phyloP scores from a whole-genome alignment of 441 rosid genomes.

The Daphne laureola region DNA sequence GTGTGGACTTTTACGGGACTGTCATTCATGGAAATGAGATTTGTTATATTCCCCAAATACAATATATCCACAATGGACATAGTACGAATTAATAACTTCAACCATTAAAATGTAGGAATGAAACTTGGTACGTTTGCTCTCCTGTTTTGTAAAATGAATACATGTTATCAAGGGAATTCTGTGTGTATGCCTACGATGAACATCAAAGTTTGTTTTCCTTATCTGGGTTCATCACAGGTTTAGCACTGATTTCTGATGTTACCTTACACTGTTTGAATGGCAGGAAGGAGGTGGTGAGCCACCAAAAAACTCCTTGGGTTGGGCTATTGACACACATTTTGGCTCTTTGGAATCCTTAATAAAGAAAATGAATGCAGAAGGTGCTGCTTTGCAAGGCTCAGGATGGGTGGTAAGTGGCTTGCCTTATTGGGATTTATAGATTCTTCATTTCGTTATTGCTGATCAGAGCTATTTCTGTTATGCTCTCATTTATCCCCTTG shows the following conservation, averaged over 20 bases:
- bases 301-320: constrained; percentile 64
- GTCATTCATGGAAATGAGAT: too few species aligned
- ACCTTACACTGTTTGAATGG: constrained; percentile 10
- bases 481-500: constrained; percentile 1
- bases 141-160: too few species aligned
- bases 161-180: too few species aligned
- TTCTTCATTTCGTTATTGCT: constrained; percentile 2
- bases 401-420: constrained; percentile 90
- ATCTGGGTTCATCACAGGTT: neutral
- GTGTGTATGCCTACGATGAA: too few species aligned
- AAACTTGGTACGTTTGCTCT: too few species aligned
- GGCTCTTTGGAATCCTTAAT: constrained; percentile 73
- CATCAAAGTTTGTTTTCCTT: too few species aligned
- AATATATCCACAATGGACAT: too few species aligned
- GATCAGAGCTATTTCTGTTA: neutral
- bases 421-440: neutral
- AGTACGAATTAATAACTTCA: too few species aligned
- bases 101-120: too few species aligned
- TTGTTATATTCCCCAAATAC: too few species aligned
- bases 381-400: constrained; percentile 97
- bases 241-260: constrained; percentile 1
- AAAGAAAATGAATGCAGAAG: constrained; percentile 73
- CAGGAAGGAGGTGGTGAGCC: constrained; percentile 98
- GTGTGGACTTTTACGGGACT: constrained; percentile 16
- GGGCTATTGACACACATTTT: constrained; percentile 69